Conservation (phyloP, 1,139 yeast species). For the Yamadazyma triangularis region DNA sequence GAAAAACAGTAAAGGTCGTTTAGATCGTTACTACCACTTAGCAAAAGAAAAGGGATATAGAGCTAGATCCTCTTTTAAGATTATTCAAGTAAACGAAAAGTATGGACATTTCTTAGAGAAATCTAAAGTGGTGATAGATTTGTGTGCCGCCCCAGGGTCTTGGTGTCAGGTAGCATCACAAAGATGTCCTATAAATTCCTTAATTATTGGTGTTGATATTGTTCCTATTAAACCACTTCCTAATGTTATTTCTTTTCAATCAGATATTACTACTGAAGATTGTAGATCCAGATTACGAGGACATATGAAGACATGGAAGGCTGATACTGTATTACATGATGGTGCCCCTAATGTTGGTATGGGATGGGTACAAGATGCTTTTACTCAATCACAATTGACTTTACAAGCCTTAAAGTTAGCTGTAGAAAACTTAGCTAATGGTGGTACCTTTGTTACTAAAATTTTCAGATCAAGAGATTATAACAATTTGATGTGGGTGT, state of each 20-base stretch:
- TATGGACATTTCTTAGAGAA: conserved; percentile 92
- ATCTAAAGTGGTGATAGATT: conserved; percentile 95
- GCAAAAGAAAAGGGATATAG: conserved; percentile 98
- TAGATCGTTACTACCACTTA: conserved; percentile 90
- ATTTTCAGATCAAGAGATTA: conserved; percentile 97
- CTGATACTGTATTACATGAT: conserved; percentile 96
- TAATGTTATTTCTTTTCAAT: conserved; percentile 88
- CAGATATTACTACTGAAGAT: conserved; percentile 97
- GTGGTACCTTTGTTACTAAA: conserved; percentile 97
- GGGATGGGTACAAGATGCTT: conserved; percentile 99
- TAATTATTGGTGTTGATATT: conserved; percentile 95
- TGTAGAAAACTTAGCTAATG: conserved; percentile 85
- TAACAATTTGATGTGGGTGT: conserved; percentile 95
- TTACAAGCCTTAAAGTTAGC: conserved; percentile 91
- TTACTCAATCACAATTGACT: conserved; percentile 93
- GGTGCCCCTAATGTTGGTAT: conserved; percentile 99
- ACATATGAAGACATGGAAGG: conserved; percentile 98
- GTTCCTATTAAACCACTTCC: conserved; percentile 96
- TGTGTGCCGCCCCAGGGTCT: conserved; percentile 99
- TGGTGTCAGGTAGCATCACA: conserved; percentile 99
- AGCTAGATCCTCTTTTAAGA: conserved; percentile 97
- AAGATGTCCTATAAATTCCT: conserved; percentile 84
- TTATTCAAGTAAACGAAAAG: conserved; percentile 92
- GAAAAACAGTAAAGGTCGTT: conserved; percentile 98
- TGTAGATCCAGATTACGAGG: conserved; percentile 93